phyloP scores from a whole-genome alignment of 768 basidiomycete species.

The Serendipita indica region DNA sequence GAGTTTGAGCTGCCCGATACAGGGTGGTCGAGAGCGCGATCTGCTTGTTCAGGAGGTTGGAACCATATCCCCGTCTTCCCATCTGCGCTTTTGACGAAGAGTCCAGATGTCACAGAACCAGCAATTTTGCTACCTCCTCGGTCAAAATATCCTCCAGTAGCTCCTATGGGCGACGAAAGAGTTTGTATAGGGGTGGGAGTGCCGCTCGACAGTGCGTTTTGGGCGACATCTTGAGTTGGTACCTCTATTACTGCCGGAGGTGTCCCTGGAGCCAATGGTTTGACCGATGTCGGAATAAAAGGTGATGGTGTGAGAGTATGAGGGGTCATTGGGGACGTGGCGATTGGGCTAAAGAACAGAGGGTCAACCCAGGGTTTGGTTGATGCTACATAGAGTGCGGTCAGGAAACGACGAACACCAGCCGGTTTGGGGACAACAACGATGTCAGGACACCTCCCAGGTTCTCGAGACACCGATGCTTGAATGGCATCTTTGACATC shows the following conservation, averaged over 20 bases:
- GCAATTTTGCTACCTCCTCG: constrained; percentile 36
- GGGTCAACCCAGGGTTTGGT: constrained; percentile 80
- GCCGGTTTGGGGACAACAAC: constrained; percentile 97
- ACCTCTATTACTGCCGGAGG: constrained; percentile 23
- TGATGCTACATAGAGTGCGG: constrained; percentile 80
- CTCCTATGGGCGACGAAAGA: constrained; percentile 11
- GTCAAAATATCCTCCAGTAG: neutral
- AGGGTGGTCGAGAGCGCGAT: neutral
- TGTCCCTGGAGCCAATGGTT: constrained; percentile 25
- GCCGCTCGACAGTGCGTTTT: constrained; percentile 8
- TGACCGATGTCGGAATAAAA: constrained; percentile 25
- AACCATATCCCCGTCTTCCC: constrained; percentile 95
- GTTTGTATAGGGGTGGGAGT: constrained; percentile 11
- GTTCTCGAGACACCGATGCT: constrained; percentile 32
- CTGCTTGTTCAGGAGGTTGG: constrained; percentile 38
- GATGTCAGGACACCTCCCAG: constrained; percentile 55
- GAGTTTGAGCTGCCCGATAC: too few species aligned
- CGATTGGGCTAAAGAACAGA: constrained; percentile 74
- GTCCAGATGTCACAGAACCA: constrained; percentile 63
- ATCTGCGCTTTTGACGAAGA: constrained; percentile 84
- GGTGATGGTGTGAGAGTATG: constrained; percentile 29
- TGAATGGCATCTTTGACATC: constrained; percentile 73
- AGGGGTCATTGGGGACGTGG: constrained; percentile 75
- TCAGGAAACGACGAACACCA: constrained; percentile 84
- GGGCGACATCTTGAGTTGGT: neutral